These are phyloP conservation scores for Cercospora sp. DNA, from an alignment of 2,329 filamentous ascomycete genomes.

Conservation along the genomic window DNA sequence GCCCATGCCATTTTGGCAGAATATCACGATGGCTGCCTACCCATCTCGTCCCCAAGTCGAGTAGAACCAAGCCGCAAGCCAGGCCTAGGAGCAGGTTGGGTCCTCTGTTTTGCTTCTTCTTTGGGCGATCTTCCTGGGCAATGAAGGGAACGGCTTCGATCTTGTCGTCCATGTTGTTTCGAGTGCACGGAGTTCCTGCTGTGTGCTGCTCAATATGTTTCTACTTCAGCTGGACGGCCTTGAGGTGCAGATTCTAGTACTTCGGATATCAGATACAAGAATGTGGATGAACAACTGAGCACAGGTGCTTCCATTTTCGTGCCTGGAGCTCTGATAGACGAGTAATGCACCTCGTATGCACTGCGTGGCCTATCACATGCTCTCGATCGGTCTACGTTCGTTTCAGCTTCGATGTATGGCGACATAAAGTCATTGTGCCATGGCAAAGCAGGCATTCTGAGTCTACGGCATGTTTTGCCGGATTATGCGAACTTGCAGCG, in stretches of 20 bases:
- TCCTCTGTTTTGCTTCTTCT: neutral
- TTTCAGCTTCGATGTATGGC: neutral
- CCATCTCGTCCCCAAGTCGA: neutral
- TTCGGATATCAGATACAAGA: neutral
- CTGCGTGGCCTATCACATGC: neutral
- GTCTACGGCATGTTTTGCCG: neutral
- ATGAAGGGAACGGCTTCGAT: neutral
- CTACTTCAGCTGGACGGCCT: neutral
- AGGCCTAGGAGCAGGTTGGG: neutral
- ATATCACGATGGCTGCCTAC: neutral
- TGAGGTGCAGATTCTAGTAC: neutral
- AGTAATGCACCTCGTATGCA: neutral
- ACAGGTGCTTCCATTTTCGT: too few relatives aligned
- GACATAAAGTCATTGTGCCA: neutral
- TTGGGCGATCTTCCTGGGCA: neutral
- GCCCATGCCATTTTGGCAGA: neutral
- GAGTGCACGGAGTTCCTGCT: neutral
- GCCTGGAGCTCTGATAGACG: neutral
- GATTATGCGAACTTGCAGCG: neutral
- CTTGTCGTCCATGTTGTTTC: neutral
- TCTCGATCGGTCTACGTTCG: neutral
- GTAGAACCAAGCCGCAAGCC: neutral
- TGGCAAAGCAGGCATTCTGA: neutral
- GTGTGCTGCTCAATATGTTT: neutral
- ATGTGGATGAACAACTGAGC: neutral